These are phyloP conservation scores for Termitomyces sp. DNA, from an alignment of 1,284 basidiomycete species.

Conservation along the genomic window DNA sequence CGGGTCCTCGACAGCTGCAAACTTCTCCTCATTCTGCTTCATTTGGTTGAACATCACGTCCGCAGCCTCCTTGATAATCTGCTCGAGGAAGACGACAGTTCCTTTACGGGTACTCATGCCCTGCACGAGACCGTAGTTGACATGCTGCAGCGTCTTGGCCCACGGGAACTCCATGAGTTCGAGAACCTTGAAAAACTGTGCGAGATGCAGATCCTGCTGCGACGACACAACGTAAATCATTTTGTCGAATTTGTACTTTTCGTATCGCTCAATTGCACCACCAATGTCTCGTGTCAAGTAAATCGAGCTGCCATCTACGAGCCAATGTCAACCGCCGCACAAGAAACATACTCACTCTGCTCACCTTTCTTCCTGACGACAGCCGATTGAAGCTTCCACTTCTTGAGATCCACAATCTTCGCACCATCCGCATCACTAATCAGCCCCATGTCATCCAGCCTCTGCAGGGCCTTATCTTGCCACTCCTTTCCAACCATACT, in stretches of 20 bases:
- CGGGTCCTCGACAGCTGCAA: conserved; percentile 85
- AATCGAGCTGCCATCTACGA: conserved; percentile 88
- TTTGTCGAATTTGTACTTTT: conserved; percentile 94
- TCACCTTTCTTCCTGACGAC: conserved; percentile 85
- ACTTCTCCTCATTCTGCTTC: conserved; percentile 93
- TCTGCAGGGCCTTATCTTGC: conserved; percentile 67
- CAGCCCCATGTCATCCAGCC: conserved; percentile 54
- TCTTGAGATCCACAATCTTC: conserved; percentile 78
- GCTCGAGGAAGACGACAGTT: conserved; percentile 93
- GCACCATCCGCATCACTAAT: conserved; percentile 68
- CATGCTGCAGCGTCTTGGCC: conserved; percentile 79
- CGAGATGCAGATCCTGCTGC: conserved; percentile 93
- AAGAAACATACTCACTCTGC: conserved; percentile 5
- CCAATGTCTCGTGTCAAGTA: conserved; percentile 99
- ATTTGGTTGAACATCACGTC: conserved; percentile 96
- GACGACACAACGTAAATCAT: conserved; percentile 95
- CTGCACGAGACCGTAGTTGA: conserved; percentile 90
- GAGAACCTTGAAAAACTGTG: conserved; percentile 94
- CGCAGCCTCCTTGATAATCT: conserved; percentile 90
- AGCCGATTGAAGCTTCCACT: conserved; percentile 88
- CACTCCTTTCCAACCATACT: conserved; percentile 79
- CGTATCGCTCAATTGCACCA: conserved; percentile 88
- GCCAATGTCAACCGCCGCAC: not conserved
- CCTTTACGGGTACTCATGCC: conserved; percentile 99
- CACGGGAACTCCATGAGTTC: conserved; percentile 88